phyloP scores from a whole-genome alignment of 202 grass and related monocot species.

The Eragrostis tef region DNA sequence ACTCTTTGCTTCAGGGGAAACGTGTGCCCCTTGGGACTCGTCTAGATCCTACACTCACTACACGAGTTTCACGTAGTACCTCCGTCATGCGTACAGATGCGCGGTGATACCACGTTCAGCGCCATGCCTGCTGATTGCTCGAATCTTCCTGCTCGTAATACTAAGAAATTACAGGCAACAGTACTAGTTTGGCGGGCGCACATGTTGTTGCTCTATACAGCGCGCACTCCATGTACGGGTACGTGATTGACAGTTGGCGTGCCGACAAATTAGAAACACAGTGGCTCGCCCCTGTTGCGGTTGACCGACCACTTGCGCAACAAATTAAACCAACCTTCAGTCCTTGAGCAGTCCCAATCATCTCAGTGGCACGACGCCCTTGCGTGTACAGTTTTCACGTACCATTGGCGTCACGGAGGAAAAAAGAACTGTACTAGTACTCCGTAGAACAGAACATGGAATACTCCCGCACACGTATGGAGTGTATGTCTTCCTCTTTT shows the following conservation, averaged over 20 bases:
- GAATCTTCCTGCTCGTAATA: conserved; percentile 11
- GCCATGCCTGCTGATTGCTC: background rate
- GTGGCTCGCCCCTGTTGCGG: background rate
- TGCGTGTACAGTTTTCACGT: too few species aligned
- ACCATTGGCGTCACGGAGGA: too few species aligned
- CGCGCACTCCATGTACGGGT: too few species aligned
- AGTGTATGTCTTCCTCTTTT: too few species aligned
- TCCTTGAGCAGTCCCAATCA: background rate
- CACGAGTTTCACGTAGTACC: background rate
- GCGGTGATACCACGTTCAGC: too few species aligned
- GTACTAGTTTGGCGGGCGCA: conserved; percentile 18
- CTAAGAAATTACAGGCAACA: background rate
- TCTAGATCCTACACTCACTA: too few species aligned
- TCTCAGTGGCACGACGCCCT: too few species aligned
- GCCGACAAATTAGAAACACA: conserved; percentile 35
- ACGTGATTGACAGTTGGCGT: background rate
- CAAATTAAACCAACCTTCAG: background rate
- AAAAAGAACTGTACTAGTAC: too few species aligned
- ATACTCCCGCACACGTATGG: too few species aligned
- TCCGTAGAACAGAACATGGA: too few species aligned
- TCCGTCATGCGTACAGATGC: background rate
- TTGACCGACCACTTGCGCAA: background rate
- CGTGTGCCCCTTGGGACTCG: too few species aligned
- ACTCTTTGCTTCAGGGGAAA: too few species aligned
- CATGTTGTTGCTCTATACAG: background rate